Evolutionary conservation across 2,329 filamentous ascomycete genomes (phyloP), one percentile per base, ranked within the genome.

Genomic region (Scedosporium boydii): DNA sequence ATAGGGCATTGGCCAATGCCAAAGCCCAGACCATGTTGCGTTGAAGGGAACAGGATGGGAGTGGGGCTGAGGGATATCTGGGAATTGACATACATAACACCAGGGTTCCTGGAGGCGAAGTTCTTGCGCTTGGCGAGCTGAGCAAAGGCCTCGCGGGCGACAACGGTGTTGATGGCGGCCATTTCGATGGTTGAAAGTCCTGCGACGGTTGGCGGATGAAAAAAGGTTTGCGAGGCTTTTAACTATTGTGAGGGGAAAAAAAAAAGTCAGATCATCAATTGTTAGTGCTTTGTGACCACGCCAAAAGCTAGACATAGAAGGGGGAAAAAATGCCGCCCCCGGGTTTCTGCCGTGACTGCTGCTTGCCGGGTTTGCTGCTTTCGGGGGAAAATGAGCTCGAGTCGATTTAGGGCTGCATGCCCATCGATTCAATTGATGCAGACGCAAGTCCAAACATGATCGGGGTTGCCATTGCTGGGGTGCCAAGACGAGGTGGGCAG

Each of bases 101-200:
- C 61, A 55, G 57, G 56, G 61, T 62, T 59, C 42, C 18, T 53
- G 27, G 55, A 59, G 14, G 61, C 56, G 14, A 51, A 62, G 61
- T 59, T 62, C 18, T 38, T 42, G 56, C 61, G 61, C 61, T 62
- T 62, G 14, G 53, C 53, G 29, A 62, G 41, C 7, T 59, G 61
- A 21, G 38, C 61, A 55, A 58, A 10, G 56, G 26, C 42, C 55
- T 62, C 61, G 42, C 61, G 61, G 61, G 29, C 61, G 61, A 59
- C 56, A 46, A 62, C 38, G 44, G 76, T 69, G 68, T 75, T 75
- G 69, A 70, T 65, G 69, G 69, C 65, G 38, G 71, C 69, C 72
- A 76, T 76, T 68, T 59, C 73, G 68, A 58, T 23, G 61, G 51
- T 66, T 60, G 51, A 12, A 26, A 55, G 18, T 55, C 23, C 23